phyloP scores from a whole-genome alignment of 176 grass and related monocot genomes.

The Guadua angustifolia region DNA sequence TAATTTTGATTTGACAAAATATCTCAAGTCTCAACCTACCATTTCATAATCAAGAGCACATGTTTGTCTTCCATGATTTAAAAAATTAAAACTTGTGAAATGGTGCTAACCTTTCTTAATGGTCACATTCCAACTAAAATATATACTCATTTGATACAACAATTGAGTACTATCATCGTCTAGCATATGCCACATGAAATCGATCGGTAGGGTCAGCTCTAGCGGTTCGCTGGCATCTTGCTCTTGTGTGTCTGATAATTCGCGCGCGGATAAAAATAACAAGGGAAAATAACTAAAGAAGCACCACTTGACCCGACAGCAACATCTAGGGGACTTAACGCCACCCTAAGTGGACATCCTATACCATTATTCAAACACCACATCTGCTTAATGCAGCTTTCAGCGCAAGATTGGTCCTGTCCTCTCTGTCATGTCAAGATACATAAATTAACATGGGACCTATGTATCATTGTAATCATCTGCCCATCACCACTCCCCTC shows the following conservation, averaged over 20 bases:
- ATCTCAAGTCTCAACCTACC: not conserved
- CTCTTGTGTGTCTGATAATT: constrained; percentile 29
- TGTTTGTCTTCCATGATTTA: not conserved
- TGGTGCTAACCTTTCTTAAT: not conserved
- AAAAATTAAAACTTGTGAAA: not conserved
- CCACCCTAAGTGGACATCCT: constrained; percentile 59
- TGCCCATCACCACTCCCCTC: constrained; percentile 30
- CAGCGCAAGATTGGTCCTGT: constrained; percentile 44
- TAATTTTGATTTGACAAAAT: not conserved
- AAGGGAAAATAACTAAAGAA: not conserved
- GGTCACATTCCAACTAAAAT: not conserved
- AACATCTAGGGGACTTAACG: constrained; percentile 57
- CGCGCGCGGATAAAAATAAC: not conserved
- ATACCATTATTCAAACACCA: constrained; percentile 55
- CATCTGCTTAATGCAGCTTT: constrained; percentile 49
- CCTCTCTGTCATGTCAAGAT: constrained; percentile 51
- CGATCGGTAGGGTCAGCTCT: constrained; percentile 30
- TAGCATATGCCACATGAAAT: constrained; percentile 6
- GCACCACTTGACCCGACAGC: constrained; percentile 49
- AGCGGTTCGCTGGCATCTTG: not conserved
- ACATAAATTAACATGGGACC: constrained; percentile 51
- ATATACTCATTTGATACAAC: not conserved
- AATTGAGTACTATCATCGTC: not conserved
- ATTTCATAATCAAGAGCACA: not conserved
- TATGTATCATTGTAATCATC: constrained; percentile 29